Base-by-base conservation (phyloP, 1,284 basidiomycete genomes). In the Marasmius sp. region DNA sequence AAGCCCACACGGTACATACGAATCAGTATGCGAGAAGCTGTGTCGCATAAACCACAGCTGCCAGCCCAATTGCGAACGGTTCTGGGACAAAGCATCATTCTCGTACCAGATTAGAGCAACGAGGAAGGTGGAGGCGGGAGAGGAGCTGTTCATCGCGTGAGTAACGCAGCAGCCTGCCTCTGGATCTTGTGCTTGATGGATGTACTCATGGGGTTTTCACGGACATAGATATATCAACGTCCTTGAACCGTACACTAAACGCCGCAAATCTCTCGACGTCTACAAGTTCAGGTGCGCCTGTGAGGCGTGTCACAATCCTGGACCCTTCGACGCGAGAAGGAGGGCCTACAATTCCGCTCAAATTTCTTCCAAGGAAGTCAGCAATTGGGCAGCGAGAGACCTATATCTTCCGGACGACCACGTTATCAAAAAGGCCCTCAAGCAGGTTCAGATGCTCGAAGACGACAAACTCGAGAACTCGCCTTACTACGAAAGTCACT, bases 11-110 rank as follows among this genome's bases (percentile, higher is more conserved):
- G 60, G 60, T 36, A 36, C 47, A 27, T 64, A 66, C 55, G 36
- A 34, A 11, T 57, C 54, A 6, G 61, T 60, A 27, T 61, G 38
- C 27, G 50, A 64, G 7, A 47, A 45, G 12, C 16, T 62, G 11
- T 66, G 62, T 8, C 62, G 60, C 34, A 33, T 66, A 3, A 66
- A 64, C 52, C 65, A 66, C 37, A 75, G 74, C 59, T 75, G 75
- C 61, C 62, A 63, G 14, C 67, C 72, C 7, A 76, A 74, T 59
- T 66, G 70, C 6, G 36, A 43, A 6, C 59, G 61, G 20, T 20
- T 60, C 39, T 77, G 77, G 66, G 61, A 72, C 49, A 53, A 61
- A 7, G 36, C 60, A 0, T 72, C 76, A 0, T 75, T 77, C 53
- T 71, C 72, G 0, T 59, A 70, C 41, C 65, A 69, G 11, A 67